Conservation (phyloP, 768 basidiomycete genomes). For the Suillus luteus region DNA sequence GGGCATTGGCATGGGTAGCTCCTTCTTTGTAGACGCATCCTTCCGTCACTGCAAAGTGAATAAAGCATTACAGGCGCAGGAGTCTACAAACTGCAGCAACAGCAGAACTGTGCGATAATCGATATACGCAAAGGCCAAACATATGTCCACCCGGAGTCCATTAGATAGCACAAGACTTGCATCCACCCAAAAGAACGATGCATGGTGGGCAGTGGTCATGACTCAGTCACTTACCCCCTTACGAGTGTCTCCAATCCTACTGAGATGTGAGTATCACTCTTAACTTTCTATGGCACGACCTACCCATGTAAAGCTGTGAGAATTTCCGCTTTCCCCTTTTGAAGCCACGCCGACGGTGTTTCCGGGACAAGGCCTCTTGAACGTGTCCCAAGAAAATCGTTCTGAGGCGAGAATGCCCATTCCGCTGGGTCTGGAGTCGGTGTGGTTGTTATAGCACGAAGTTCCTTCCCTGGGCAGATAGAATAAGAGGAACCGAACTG, state of each 20-base stretch:
- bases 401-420: constrained; percentile 62
- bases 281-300: background rate
- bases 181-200: background rate
- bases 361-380: background rate
- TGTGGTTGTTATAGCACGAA: constrained; percentile 60
- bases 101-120: no score
- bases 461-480: constrained; percentile 48
- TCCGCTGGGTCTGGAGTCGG: constrained; percentile 54
- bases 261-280: background rate
- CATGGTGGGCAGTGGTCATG: background rate
- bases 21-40: no score
- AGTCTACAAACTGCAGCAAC: no score
- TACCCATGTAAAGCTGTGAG: background rate
- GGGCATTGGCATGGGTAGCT: no score
- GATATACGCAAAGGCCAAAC: background rate
- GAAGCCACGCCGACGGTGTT: background rate
- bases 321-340: background rate
- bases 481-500: background rate
- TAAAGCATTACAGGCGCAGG: no score
- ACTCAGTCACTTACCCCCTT: background rate
- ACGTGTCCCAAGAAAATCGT: constrained; percentile 25
- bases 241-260: background rate
- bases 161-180: background rate
- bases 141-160: background rate
- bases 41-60: no score